phyloP scores from a whole-genome alignment of 768 basidiomycete species.

The Ramaria rubella region DNA sequence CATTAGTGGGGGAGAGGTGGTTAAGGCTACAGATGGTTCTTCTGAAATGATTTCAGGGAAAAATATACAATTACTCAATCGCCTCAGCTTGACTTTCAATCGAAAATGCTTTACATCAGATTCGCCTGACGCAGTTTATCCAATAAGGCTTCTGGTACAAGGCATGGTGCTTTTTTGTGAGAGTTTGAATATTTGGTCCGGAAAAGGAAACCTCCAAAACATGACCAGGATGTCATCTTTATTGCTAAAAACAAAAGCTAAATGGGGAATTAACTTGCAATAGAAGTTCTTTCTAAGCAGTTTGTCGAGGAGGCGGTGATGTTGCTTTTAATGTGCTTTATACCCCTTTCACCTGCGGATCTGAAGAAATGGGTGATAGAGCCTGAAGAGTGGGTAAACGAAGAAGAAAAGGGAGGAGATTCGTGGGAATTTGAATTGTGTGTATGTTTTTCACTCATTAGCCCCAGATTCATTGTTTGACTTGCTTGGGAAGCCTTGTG shows the following conservation, averaged over 20 bases:
- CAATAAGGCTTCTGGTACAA: conserved; percentile 75
- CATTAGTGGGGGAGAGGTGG: conserved; percentile 80
- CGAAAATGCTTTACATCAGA: conserved; percentile 39
- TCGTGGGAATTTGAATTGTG: conserved; percentile 92
- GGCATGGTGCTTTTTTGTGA: conserved; percentile 85
- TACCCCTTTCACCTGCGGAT: conserved; percentile 78
- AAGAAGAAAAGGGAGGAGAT: conserved; percentile 84
- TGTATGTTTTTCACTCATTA: conserved; percentile 39
- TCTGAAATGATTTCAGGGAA: conserved; percentile 51
- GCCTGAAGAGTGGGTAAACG: conserved; percentile 92
- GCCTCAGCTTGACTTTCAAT: neutral
- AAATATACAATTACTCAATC: neutral
- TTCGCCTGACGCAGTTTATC: conserved; percentile 55
- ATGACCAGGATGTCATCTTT: neutral
- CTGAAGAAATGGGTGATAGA: conserved; percentile 79
- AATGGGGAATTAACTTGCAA: conserved; percentile 11
- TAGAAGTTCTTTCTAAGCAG: conserved; percentile 52
- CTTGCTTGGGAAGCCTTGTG: conserved; percentile 60
- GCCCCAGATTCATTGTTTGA: conserved; percentile 2
- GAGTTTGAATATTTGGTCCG: conserved; percentile 69
- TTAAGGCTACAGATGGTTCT: conserved; percentile 55
- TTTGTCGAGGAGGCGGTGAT: conserved; percentile 71
- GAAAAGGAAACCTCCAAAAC: conserved; percentile 39
- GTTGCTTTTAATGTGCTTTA: conserved; percentile 74
- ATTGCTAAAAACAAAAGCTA: neutral